Conservation (phyloP, 345 rosid species). For the Odontarrhena argentea region DNA sequence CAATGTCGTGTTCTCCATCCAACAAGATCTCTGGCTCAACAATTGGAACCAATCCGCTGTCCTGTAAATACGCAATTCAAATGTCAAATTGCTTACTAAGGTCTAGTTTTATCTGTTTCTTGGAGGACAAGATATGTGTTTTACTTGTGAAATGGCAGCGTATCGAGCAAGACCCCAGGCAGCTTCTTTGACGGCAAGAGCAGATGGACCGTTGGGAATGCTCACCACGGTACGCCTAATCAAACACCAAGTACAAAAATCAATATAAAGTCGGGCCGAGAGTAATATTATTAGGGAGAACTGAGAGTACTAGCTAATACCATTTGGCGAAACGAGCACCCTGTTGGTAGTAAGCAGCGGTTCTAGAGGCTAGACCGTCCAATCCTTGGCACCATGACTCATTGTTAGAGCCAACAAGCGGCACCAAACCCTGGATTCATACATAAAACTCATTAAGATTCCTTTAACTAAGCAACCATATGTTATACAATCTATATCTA, state of each 20-base stretch:
- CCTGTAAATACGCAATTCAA: conserved; percentile 48
- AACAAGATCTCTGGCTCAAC: conserved; percentile 99
- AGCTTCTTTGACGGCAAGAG: conserved; percentile 95
- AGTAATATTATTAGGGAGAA: conserved; percentile 3
- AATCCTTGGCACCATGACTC: conserved; percentile 99
- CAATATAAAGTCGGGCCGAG: not conserved
- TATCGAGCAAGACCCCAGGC: conserved; percentile 99
- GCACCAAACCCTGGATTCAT: conserved; percentile 85
- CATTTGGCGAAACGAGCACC: conserved; percentile 99
- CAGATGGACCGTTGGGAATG: conserved; percentile 98
- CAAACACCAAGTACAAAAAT: conserved; percentile 22
- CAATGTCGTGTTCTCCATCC: conserved; percentile 93
- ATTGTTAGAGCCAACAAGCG: conserved; percentile 81
- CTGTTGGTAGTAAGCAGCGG: conserved; percentile 98
- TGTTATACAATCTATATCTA: not conserved
- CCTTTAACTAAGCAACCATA: conserved; percentile 11
- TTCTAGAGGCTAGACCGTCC: conserved; percentile 88
- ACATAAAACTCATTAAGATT: conserved; percentile 20
- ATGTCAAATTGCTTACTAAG: conserved; percentile 5
- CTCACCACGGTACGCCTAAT: conserved; percentile 97
- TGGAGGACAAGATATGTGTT: conserved; percentile 12
- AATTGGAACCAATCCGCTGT: conserved; percentile 94
- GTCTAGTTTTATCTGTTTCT: conserved; percentile 10
- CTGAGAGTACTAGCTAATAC: conserved; percentile 37
- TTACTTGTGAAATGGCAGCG: conserved; percentile 89